Evolutionary conservation across 2,329 filamentous ascomycete species (phyloP).

Genomic region (Leptographium galeiforme): DNA sequence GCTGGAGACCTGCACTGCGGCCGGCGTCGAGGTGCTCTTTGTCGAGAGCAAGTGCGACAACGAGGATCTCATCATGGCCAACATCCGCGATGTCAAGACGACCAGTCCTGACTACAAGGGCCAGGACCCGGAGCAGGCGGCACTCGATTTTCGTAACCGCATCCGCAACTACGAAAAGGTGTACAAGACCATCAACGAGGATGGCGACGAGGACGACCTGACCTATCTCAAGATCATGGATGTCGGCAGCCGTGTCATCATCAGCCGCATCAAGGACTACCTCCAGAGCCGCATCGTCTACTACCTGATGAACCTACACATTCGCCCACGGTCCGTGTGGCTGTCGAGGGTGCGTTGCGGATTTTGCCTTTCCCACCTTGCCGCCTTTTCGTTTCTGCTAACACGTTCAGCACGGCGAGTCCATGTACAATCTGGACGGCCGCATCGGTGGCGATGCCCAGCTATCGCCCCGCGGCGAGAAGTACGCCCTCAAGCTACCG

Average conservation of each 20-base stretch:
- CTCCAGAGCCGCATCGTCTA: slow-evolving; percentile 93
- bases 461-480: slow-evolving; percentile 72
- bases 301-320: slow-evolving; percentile 97
- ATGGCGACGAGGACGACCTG: slow-evolving; percentile 64
- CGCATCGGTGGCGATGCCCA: slow-evolving; percentile 87
- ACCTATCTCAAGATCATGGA: slow-evolving; percentile 98
- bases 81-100: slow-evolving; percentile 94
- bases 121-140: slow-evolving; percentile 84
- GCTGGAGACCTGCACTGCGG: slow-evolving; percentile 58
- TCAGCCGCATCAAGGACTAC: slow-evolving; percentile 96
- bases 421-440: slow-evolving; percentile 77
- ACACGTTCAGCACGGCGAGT: slow-evolving; percentile 68
- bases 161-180: slow-evolving; percentile 97
- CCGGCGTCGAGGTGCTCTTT: slow-evolving; percentile 81
- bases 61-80: slow-evolving; percentile 92
- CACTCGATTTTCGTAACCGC: slow-evolving; percentile 80
- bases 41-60: slow-evolving; percentile 97
- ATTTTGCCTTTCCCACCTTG: background rate
- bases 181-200: slow-evolving; percentile 81
- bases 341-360: slow-evolving; percentile 60
- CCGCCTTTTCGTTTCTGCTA: background rate
- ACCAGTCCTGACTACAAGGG: slow-evolving; percentile 90
- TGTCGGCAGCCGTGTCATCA: slow-evolving; percentile 89
- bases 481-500: slow-evolving; percentile 75
- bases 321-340: slow-evolving; percentile 93